Conservation (phyloP, 2,329 filamentous ascomycete genomes). For the Dactylellina haptotyla region DNA sequence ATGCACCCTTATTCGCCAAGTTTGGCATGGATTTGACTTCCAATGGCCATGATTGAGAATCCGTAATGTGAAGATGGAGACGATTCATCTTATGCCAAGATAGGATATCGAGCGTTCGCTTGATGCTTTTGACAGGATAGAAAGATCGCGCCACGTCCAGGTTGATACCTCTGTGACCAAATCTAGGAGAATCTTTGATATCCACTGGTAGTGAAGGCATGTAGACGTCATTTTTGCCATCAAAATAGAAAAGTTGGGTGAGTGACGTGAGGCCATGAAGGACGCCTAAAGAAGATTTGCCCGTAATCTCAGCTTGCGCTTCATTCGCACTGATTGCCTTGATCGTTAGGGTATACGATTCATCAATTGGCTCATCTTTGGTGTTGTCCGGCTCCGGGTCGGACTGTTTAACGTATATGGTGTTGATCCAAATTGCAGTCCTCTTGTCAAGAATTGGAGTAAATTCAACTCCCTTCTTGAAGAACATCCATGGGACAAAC, state of each 20-base stretch:
- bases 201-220: constrained; percentile 75
- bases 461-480: constrained; percentile 71
- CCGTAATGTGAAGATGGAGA: constrained; percentile 82
- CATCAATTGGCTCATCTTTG: constrained; percentile 74
- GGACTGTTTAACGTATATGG: constrained; percentile 72
- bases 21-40: constrained; percentile 80
- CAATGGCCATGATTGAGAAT: constrained; percentile 86
- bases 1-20: constrained; percentile 77
- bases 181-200: constrained; percentile 78
- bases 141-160: constrained; percentile 80
- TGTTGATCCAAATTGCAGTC: constrained; percentile 67
- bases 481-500: constrained; percentile 82
- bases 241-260: constrained; percentile 75
- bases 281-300: constrained; percentile 74
- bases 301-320: constrained; percentile 67
- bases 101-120: constrained; percentile 78
- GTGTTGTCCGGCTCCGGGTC: constrained; percentile 67
- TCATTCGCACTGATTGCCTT: constrained; percentile 67
- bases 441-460: constrained; percentile 68
- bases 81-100: constrained; percentile 85
- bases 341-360: constrained; percentile 77
- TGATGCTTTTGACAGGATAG: constrained; percentile 74
- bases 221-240: constrained; percentile 67
- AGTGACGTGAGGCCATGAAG: constrained; percentile 80
- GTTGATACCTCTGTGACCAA: constrained; percentile 80